Evolutionary conservation across 148 eudicot species (phyloP).

Genomic region (Vaccinium darrowii): DNA sequence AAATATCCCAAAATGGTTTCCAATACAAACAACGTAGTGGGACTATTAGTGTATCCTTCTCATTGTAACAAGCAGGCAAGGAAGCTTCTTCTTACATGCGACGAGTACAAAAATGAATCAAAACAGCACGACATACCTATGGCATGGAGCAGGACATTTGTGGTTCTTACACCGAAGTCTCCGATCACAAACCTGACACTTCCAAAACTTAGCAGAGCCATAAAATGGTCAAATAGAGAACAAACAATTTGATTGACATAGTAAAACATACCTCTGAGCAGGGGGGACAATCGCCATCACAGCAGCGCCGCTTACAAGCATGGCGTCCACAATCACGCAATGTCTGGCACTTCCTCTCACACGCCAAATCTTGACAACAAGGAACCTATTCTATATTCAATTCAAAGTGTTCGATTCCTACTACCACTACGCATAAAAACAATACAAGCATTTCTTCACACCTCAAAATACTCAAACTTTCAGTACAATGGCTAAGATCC

Average conservation of each 20-base stretch:
- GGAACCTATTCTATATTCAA: constrained; percentile 80
- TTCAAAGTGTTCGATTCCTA: constrained; percentile 20
- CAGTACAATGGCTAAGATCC: neutral
- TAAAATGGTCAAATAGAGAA: neutral
- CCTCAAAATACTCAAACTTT: neutral
- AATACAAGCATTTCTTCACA: constrained; percentile 8
- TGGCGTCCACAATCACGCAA: constrained; percentile 95
- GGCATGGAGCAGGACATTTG: constrained; percentile 97
- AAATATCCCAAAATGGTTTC: neutral
- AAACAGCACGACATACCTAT: constrained; percentile 52
- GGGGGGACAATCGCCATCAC: constrained; percentile 95
- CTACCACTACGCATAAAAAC: constrained; percentile 7
- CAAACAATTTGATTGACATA: neutral
- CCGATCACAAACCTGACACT: constrained; percentile 80
- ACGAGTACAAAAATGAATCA: neutral
- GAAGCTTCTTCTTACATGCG: neutral
- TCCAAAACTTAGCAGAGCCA: constrained; percentile 14
- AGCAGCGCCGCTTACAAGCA: constrained; percentile 95
- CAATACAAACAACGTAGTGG: neutral
- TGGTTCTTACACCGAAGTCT: constrained; percentile 93
- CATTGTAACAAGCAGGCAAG: neutral
- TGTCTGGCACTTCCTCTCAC: constrained; percentile 88
- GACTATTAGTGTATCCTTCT: neutral
- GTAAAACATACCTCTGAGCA: constrained; percentile 72
- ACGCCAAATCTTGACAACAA: constrained; percentile 89